Conservation (phyloP, 2,329 filamentous ascomycete genomes). For the Rutstroemia sp. region DNA sequence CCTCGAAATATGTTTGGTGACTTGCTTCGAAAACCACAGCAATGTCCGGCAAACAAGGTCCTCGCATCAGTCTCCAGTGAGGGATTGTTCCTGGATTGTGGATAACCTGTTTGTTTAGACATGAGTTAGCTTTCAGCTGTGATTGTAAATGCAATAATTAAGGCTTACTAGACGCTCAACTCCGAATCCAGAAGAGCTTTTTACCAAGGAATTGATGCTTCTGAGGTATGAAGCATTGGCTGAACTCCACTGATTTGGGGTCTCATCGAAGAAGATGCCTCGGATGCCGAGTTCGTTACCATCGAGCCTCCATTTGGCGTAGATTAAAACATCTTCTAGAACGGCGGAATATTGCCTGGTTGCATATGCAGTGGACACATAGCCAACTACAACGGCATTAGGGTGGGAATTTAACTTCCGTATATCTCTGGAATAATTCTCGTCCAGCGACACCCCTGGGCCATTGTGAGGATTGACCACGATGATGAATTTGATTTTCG, state of each 20-base stretch:
- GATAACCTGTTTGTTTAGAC: conserved; percentile 5
- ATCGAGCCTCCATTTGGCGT: conserved; percentile 12
- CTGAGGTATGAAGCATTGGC: conserved; percentile 8
- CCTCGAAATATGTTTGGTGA: conserved; percentile 1
- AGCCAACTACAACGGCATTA: conserved; percentile 33
- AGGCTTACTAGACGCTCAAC: conserved; percentile 9
- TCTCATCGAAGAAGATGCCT: conserved; percentile 18
- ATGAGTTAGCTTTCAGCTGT: background rate
- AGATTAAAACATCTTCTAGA: conserved; percentile 11
- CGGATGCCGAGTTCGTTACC: conserved; percentile 8
- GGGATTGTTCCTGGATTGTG: conserved; percentile 16
- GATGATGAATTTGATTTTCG: conserved; percentile 18
- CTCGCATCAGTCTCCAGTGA: conserved; percentile 1
- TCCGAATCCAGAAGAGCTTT: conserved; percentile 5
- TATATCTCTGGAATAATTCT: conserved; percentile 29
- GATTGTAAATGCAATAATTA: background rate
- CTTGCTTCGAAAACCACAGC: conserved; percentile 11
- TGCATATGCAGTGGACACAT: conserved; percentile 32
- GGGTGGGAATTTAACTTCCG: conserved; percentile 30
- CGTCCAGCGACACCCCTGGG: conserved; percentile 30
- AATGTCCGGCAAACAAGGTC: conserved; percentile 11
- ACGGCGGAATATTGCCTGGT: conserved; percentile 7
- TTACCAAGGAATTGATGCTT: conserved; percentile 7
- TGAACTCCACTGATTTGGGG: conserved; percentile 10
- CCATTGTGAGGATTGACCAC: conserved; percentile 25